Percentiles rank a stretch among this genome's conserved stretches.
phyloP scores from a whole-genome alignment of 345 rosid species.

The Gossypium herbaceum region DNA sequence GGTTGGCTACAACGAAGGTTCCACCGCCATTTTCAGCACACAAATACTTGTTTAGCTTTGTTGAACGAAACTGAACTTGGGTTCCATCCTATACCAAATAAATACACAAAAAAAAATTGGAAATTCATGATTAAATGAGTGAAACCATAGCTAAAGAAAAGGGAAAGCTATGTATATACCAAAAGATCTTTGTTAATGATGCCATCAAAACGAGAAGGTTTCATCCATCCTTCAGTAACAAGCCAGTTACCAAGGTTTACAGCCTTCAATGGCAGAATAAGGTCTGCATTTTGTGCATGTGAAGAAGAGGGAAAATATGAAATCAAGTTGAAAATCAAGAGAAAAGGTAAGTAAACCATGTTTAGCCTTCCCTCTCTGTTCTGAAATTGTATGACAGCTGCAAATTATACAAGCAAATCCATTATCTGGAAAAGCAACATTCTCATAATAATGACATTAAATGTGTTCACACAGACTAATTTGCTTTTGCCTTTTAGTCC shows the following conservation, averaged over 20 bases:
- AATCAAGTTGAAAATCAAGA: not conserved
- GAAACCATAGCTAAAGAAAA: not conserved
- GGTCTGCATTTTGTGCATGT: constrained; percentile 8
- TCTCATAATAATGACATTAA: too few species aligned
- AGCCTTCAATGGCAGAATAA: constrained; percentile 27
- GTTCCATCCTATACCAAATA: constrained; percentile 35
- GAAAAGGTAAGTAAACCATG: not conserved
- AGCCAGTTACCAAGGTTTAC: constrained; percentile 41
- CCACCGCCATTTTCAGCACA: constrained; percentile 33
- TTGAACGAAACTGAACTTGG: constrained; percentile 31
- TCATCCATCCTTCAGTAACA: constrained; percentile 40
- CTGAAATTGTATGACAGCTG: not conserved
- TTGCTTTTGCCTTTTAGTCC: too few species aligned
- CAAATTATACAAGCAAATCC: not conserved
- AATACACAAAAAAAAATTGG: not conserved
- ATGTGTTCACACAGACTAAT: too few species aligned
- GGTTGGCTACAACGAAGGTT: constrained; percentile 22
- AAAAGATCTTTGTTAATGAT: constrained; percentile 36
- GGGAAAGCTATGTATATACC: constrained; percentile 16
- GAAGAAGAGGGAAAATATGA: constrained; percentile 3
- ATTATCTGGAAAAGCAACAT: too few species aligned
- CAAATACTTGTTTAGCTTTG: constrained; percentile 24
- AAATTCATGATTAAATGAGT: not conserved
- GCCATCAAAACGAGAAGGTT: constrained; percentile 25
- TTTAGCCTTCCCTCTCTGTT: not conserved